Evolutionary conservation across 2,329 filamentous ascomycete species (phyloP).

Genomic region (Drechslera avenae): DNA sequence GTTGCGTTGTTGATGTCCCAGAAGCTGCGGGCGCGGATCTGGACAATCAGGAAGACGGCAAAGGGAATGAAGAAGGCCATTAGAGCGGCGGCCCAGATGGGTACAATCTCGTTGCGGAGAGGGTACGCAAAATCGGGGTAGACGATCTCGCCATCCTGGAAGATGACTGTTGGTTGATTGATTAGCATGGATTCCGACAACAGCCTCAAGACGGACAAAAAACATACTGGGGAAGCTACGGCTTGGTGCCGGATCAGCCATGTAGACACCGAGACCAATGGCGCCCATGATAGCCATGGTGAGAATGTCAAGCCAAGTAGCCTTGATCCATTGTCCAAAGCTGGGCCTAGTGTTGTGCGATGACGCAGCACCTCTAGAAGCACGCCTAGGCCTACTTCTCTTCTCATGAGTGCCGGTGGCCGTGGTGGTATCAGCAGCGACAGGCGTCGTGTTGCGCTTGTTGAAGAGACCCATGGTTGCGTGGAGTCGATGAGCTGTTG

Average conservation of each 20-base stretch:
- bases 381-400: conserved; percentile 24
- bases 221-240: conserved; percentile 65
- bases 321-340: conserved; percentile 73
- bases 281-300: conserved; percentile 71
- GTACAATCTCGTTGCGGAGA: conserved; percentile 62
- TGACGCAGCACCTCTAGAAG: conserved; percentile 19
- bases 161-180: conserved; percentile 55
- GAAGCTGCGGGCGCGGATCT: conserved; percentile 64
- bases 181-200: background rate
- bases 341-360: conserved; percentile 53
- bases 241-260: conserved; percentile 67
- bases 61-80: conserved; percentile 70
- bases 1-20: conserved; percentile 69
- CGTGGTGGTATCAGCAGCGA: conserved; percentile 44
- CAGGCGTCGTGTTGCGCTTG: conserved; percentile 39
- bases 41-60: conserved; percentile 66
- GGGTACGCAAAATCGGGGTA: conserved; percentile 73
- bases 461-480: conserved; percentile 48
- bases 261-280: conserved; percentile 70
- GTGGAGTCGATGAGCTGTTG: background rate
- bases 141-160: conserved; percentile 69
- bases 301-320: conserved; percentile 69
- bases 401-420: conserved; percentile 40
- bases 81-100: conserved; percentile 72
- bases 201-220: too few species aligned